A percentile compares a stretch with the other conserved stretches of the same genome.
phyloP scores from a whole-genome alignment of 2,329 filamentous ascomycete species.

The Daldinia eschscholtzii region DNA sequence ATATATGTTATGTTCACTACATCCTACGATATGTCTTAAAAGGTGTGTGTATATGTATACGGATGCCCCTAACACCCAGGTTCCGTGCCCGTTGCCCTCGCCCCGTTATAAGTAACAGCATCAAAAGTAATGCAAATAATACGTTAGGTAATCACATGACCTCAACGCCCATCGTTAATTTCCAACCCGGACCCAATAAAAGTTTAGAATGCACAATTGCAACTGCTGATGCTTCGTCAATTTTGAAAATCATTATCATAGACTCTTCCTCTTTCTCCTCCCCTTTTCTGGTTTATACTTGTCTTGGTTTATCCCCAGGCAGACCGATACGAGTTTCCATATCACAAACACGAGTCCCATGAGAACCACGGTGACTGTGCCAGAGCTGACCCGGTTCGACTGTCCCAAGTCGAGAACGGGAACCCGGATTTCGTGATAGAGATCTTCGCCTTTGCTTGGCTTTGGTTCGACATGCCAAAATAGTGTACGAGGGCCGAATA shows the following conservation, averaged over 20 bases:
- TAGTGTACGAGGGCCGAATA: constrained; percentile 81
- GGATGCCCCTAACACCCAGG: constrained; percentile 6
- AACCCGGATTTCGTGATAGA: constrained; percentile 70
- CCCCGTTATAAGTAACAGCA: constrained; percentile 18
- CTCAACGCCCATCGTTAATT: constrained; percentile 24
- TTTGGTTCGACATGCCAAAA: constrained; percentile 82
- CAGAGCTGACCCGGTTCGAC: constrained; percentile 61
- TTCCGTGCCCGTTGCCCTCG: constrained; percentile 6
- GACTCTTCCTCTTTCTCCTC: constrained; percentile 48
- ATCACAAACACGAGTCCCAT: constrained; percentile 78
- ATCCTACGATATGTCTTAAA: not conserved
- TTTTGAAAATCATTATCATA: constrained; percentile 39
- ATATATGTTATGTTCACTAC: constrained; percentile 8
- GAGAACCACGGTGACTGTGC: constrained; percentile 70
- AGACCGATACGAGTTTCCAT: constrained; percentile 66
- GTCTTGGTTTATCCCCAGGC: constrained; percentile 53
- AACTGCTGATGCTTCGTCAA: constrained; percentile 10
- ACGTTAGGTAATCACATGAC: constrained; percentile 38
- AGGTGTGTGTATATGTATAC: constrained; percentile 13
- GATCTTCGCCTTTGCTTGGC: constrained; percentile 52
- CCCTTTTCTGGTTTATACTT: constrained; percentile 35
- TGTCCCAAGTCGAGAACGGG: constrained; percentile 73
- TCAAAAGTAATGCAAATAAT: constrained; percentile 13
- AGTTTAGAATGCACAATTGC: constrained; percentile 16
- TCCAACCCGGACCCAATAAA: constrained; percentile 13